These are phyloP conservation scores for Talaromyces sp. DNA, from an alignment of 2,329 filamentous ascomycete genomes.

Conservation along the genomic window DNA sequence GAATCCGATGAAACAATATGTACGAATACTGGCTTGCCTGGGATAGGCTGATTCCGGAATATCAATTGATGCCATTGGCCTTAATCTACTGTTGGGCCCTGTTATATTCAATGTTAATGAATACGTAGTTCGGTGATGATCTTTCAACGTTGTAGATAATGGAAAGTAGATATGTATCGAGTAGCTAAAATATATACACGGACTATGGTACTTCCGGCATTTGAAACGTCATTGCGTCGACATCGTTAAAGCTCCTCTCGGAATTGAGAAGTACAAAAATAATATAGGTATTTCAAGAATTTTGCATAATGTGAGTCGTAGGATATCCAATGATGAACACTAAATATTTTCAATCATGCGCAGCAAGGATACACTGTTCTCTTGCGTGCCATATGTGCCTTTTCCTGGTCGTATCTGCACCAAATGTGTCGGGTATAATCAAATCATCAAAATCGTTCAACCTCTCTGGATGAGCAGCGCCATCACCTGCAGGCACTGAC, in stretches of 20 bases:
- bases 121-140: background rate
- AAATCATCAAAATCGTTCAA: slow-evolving; percentile 19
- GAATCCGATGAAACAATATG: background rate
- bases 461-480: slow-evolving; percentile 5
- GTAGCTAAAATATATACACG: background rate
- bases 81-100: background rate
- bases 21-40: too few species aligned
- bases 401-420: slow-evolving; percentile 33
- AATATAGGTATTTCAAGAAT: background rate
- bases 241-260: background rate
- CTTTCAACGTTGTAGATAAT: background rate
- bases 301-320: background rate
- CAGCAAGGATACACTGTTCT: slow-evolving; percentile 42
- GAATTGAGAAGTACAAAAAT: background rate
- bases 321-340: background rate
- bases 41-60: too few species aligned
- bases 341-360: slow-evolving; percentile 20
- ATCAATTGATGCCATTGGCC: too few species aligned
- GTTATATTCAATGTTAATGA: background rate
- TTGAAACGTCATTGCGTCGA: background rate
- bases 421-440: slow-evolving; percentile 33
- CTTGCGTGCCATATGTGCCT: slow-evolving; percentile 42
- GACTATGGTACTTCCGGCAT: background rate
- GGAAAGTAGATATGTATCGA: background rate
- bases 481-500: slow-evolving; percentile 7